A percentile compares a stretch with the other conserved stretches of the same genome.
Conservation (phyloP, 2,329 filamentous ascomycete species). For the Monosporascus sp. region DNA sequence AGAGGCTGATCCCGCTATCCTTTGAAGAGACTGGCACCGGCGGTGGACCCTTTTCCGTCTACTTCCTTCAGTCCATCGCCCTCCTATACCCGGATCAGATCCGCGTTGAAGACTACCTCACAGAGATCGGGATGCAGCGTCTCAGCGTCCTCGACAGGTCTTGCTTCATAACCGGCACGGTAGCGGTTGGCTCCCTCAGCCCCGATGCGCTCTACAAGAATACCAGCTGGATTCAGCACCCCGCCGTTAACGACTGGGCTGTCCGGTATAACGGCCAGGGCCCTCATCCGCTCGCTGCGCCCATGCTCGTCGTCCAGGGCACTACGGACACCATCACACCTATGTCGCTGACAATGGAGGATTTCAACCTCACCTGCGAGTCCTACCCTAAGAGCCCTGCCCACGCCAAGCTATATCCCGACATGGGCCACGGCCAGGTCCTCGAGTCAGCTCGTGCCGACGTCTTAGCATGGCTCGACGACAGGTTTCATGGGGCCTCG, state of each 20-base stretch:
- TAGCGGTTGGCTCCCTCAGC: background rate
- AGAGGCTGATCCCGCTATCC: conserved; percentile 6
- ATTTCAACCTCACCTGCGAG: conserved; percentile 10
- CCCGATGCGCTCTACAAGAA: background rate
- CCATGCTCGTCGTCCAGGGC: conserved; percentile 19
- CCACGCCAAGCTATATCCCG: background rate
- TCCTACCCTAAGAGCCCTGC: conserved; percentile 1
- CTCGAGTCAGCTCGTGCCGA: background rate
- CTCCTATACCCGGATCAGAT: conserved; percentile 8
- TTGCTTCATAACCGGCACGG: background rate
- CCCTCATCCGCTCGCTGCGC: conserved; percentile 12
- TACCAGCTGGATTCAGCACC: background rate
- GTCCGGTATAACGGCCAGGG: conserved; percentile 12
- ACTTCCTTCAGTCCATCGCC: conserved; percentile 12
- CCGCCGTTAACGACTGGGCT: background rate
- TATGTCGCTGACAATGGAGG: background rate
- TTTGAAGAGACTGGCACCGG: conserved; percentile 3
- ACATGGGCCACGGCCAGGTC: background rate
- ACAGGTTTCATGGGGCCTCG: background rate
- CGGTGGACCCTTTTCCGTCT: conserved; percentile 7
- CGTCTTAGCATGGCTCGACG: background rate
- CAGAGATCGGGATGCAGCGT: conserved; percentile 1
- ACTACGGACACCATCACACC: conserved; percentile 5
- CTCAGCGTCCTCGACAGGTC: background rate
- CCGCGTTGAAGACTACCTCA: conserved; percentile 11